These are phyloP conservation scores for Aciculosporium take DNA, from an alignment of 2,329 filamentous ascomycete species.

Conservation along the genomic window DNA sequence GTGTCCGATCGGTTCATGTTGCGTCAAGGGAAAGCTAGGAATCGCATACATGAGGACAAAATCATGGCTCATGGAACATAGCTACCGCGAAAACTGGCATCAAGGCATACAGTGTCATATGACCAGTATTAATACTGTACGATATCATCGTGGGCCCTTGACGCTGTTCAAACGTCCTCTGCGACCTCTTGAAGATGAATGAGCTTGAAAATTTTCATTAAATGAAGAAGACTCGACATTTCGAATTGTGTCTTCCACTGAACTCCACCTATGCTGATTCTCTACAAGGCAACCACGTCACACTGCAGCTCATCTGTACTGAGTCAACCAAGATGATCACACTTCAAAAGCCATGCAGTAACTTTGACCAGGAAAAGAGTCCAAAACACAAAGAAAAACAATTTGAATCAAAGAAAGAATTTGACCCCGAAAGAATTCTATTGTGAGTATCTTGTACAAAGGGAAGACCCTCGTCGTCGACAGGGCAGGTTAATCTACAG, in stretches of 20 bases:
- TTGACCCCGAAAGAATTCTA: constrained; percentile 15
- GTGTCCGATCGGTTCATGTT: not conserved
- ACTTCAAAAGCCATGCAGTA: too few relatives aligned
- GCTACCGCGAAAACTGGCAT: not conserved
- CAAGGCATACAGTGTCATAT: not conserved
- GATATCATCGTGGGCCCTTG: too few relatives aligned
- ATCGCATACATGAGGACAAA: not conserved
- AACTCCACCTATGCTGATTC: too few relatives aligned
- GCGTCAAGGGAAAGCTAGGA: not conserved
- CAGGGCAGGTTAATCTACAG: constrained; percentile 16
- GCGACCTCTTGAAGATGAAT: not conserved
- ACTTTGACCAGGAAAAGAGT: too few relatives aligned
- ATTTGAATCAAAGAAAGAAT: not conserved
- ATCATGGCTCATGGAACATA: not conserved
- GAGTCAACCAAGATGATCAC: too few relatives aligned
- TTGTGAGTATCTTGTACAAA: constrained; percentile 26
- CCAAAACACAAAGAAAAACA: not conserved
- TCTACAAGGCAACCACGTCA: too few relatives aligned
- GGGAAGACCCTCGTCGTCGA: constrained; percentile 13
- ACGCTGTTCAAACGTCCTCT: not conserved
- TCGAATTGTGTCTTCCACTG: too few relatives aligned
- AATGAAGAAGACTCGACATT: not conserved
- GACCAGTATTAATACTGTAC: not conserved
- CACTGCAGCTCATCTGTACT: too few relatives aligned
- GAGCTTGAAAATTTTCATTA: not conserved